Conservation (phyloP, 495 filamentous ascomycete species). For the Bacidia rubella region DNA sequence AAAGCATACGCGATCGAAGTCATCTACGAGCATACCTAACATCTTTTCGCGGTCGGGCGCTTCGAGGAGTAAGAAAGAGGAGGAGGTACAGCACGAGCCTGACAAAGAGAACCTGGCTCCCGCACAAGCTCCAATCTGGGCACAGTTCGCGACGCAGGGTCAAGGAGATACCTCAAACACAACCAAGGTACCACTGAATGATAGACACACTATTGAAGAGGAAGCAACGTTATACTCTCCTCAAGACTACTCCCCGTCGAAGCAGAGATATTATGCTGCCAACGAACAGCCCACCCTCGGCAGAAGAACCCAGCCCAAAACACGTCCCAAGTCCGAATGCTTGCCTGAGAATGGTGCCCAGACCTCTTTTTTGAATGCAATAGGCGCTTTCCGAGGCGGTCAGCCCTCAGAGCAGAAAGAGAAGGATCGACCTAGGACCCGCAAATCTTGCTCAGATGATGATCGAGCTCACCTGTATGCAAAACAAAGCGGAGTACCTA, state of each 20-base stretch:
- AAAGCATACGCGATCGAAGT: constrained; percentile 69
- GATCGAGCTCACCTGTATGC: not conserved
- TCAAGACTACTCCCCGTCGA: constrained; percentile 45
- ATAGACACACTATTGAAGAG: constrained; percentile 33
- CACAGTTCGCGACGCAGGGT: constrained; percentile 47
- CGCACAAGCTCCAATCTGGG: constrained; percentile 53
- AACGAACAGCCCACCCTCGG: constrained; percentile 42
- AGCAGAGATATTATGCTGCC: constrained; percentile 51
- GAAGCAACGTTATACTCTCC: constrained; percentile 52
- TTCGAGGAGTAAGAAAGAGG: constrained; percentile 31
- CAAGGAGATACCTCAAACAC: constrained; percentile 28
- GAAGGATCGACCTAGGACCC: constrained; percentile 6
- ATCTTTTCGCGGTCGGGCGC: constrained; percentile 49
- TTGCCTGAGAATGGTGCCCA: constrained; percentile 27
- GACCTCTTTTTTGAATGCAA: constrained; percentile 11
- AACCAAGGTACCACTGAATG: constrained; percentile 27
- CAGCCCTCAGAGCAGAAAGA: constrained; percentile 11
- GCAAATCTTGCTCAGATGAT: not conserved
- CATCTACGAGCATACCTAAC: constrained; percentile 59
- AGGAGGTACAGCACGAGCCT: constrained; percentile 34
- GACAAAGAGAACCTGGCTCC: constrained; percentile 70
- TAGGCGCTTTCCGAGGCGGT: constrained; percentile 5
- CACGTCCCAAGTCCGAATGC: constrained; percentile 42
- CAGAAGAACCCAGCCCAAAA: constrained; percentile 24
- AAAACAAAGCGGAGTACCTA: not conserved